A percentile compares a stretch with the other conserved stretches of the same genome.
phyloP scores from a whole-genome alignment of 495 filamentous ascomycete species.

The Penicillium simplicissimum region DNA sequence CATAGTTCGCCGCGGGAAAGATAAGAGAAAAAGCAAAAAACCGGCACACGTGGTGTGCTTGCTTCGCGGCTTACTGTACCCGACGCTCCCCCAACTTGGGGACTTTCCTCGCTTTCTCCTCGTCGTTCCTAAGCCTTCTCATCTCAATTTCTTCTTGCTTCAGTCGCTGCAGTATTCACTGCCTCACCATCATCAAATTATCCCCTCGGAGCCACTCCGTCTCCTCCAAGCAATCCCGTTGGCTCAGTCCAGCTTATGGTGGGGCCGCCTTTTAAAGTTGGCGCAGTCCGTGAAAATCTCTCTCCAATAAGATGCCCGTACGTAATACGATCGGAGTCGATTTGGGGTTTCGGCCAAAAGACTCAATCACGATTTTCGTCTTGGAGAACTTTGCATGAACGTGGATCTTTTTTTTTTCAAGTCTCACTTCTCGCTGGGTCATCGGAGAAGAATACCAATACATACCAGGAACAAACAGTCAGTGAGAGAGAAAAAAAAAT shows the following conservation, averaged over 20 bases:
- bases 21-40: neutral
- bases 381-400: neutral
- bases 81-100: neutral
- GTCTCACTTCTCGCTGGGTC: neutral
- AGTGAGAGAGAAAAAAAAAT: constrained; percentile 8
- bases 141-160: neutral
- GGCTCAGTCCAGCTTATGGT: neutral
- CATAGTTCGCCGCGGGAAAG: neutral
- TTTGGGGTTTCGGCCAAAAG: constrained; percentile 30
- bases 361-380: constrained; percentile 26
- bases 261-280: constrained; percentile 20
- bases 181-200: neutral
- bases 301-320: constrained; percentile 26
- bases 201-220: constrained; percentile 1
- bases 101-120: neutral
- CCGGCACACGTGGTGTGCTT: neutral
- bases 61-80: neutral
- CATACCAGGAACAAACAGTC: neutral
- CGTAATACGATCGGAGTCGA: constrained; percentile 30
- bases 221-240: constrained; percentile 1
- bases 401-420: neutral
- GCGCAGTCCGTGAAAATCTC: constrained; percentile 16
- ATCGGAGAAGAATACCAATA: neutral
- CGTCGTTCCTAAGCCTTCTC: neutral
- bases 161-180: neutral